Conservation (phyloP, 1,284 basidiomycete species). For the Pterulicium gracile region DNA sequence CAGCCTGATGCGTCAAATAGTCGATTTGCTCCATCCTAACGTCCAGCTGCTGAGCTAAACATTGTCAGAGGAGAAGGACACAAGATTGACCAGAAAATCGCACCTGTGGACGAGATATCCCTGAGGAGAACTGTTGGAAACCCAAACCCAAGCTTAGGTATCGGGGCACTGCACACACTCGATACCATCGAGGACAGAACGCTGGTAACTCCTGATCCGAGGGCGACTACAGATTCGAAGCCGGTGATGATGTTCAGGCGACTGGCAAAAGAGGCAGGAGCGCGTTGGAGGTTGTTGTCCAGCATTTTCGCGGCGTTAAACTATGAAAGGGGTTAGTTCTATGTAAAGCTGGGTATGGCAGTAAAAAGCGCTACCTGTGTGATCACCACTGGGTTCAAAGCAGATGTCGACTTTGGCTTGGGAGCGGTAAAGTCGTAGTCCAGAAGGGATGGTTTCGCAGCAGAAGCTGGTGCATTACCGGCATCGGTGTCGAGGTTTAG, state of each 20-base stretch:
- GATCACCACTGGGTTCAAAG: conserved; percentile 11
- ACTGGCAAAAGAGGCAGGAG: not conserved
- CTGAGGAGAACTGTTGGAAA: conserved; percentile 16
- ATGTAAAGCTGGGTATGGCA: conserved; percentile 18
- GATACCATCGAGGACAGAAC: not conserved
- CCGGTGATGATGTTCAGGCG: not conserved
- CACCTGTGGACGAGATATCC: conserved; percentile 27
- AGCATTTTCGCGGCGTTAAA: conserved; percentile 15
- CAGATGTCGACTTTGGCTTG: conserved; percentile 3
- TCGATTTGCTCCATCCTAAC: conserved; percentile 31
- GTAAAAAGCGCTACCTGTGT: conserved; percentile 15
- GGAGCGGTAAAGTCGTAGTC: not conserved
- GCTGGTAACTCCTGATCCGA: not conserved
- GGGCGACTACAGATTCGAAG: not conserved
- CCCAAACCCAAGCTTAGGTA: conserved; percentile 4
- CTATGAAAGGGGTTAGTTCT: conserved; percentile 6
- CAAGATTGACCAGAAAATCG: conserved; percentile 2
- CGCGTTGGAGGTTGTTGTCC: conserved; percentile 8
- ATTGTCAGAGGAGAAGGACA: not conserved
- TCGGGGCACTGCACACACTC: not conserved
- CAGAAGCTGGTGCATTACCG: conserved; percentile 7
- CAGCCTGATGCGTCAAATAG: conserved; percentile 28
- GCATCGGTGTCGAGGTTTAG: conserved; percentile 19
- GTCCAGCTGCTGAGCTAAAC: conserved; percentile 38
- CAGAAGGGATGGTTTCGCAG: not conserved